Evolutionary conservation across 768 basidiomycete species (phyloP), one percentile per base, ranked within the genome.

Genomic region (Solioccasus polychromus): DNA sequence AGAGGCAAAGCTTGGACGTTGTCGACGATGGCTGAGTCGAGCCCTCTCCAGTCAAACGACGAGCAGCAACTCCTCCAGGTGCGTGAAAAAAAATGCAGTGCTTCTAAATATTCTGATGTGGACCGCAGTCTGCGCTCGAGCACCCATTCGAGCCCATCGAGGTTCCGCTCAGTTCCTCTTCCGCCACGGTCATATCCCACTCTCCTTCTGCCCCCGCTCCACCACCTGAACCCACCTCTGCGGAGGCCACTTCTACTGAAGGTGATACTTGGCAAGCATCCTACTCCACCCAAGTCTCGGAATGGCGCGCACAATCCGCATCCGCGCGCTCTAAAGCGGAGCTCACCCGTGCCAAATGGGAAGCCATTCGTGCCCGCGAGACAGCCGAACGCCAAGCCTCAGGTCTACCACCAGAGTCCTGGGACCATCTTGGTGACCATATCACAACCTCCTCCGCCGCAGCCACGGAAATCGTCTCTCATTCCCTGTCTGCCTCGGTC

Each of bases 281-380:
- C 57, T 88, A 90, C 60, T 82, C 90, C 40, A 68, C 77, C 1
- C 83, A 87, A 34, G 70, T 88, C 10, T 71, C 75, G 40, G 67
- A 72, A 44, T 92, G 89, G 90, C 82, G 83, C 31, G 77, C 77
- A 19, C 78, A 82, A 55, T 84, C 82, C 30, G 83, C 87, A 24
- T 78, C 78, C 48, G 82, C 82, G 35, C 82, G 88, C 41, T 72
- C 79, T 59, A 88, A 83, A 61, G 85, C 88, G 8, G 88, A 89
- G 69, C 75, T 73, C 50, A 79, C 82, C 63, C 83, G 88, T 9
- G 75, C 74, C 34, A 72, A 74, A 50, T 92, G 86, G 87, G 88
- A 87, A 60, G 69, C 71, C 14, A 70, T 85, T 38, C 77, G 89
- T 7, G 45, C 47, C 11, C 47, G 45, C 5, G 64, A 66, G 32